Conservation (phyloP, 345 rosid species). For the Pistacia vera region DNA sequence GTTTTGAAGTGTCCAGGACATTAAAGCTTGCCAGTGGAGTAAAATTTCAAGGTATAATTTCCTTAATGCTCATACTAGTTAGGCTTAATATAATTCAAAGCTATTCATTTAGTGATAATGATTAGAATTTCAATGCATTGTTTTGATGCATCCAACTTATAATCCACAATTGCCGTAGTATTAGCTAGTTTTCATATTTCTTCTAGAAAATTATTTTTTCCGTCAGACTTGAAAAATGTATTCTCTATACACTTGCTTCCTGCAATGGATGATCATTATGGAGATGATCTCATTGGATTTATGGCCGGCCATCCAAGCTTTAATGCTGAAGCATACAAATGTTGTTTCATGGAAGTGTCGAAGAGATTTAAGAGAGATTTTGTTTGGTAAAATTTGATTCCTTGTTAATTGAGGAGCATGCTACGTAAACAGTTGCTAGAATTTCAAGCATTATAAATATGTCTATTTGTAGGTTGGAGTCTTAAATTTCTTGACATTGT, state of each 20-base stretch:
- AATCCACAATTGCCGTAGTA: neutral
- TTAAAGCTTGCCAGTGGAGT: conserved; percentile 83
- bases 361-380: neutral
- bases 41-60: conserved; percentile 71
- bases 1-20: conserved; percentile 70
- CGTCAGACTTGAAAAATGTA: neutral
- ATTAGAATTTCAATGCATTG: neutral
- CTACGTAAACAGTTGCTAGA: neutral
- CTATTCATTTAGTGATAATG: neutral
- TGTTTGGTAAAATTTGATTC: neutral
- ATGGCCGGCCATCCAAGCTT: neutral
- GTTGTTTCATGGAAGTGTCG: neutral
- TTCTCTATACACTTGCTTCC: neutral
- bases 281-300: neutral
- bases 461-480: neutral
- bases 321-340: neutral
- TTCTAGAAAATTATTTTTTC: neutral
- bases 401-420: neutral
- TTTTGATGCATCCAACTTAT: neutral
- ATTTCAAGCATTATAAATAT: neutral
- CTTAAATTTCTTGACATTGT: neutral
- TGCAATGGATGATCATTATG: neutral
- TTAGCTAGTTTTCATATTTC: neutral
- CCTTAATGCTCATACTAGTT: neutral
- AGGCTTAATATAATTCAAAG: neutral